Evolutionary conservation across 805 yeast genomes (phyloP).

Genomic region (Tetrapisispora phaffii): DNA sequence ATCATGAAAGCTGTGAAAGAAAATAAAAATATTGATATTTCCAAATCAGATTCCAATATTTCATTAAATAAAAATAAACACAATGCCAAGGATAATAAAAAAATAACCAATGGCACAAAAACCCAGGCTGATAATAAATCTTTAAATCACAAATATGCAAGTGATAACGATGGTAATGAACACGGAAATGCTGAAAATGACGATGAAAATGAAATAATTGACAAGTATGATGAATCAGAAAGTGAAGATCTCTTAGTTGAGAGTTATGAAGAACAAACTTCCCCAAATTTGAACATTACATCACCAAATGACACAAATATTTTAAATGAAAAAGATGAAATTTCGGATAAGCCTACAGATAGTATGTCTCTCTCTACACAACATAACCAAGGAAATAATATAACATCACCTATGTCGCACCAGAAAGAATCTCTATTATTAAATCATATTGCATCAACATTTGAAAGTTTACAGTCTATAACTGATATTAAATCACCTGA

Average conservation of each 20-base stretch:
- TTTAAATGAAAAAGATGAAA: not conserved
- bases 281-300: not conserved
- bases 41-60: not conserved
- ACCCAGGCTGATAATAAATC: not conserved
- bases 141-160: not conserved
- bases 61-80: not conserved
- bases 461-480: not conserved
- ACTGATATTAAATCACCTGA: conserved; percentile 2
- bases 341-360: not conserved
- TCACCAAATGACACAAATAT: not conserved
- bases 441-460: conserved; percentile 1
- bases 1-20: conserved; percentile 53
- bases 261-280: not conserved
- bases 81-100: too few species aligned
- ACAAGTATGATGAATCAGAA: not conserved
- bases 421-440: not conserved
- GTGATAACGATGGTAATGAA: not conserved
- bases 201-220: too few species aligned
- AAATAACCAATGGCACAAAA: not conserved
- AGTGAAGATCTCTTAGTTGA: not conserved
- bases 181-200: not conserved
- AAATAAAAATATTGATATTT: conserved; percentile 32
- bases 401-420: not conserved
- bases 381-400: not conserved
- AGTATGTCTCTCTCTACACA: not conserved